Evolutionary conservation across 768 basidiomycete genomes (phyloP), one percentile per base, ranked within the genome.

Genomic region (Gyrodon lividus): DNA sequence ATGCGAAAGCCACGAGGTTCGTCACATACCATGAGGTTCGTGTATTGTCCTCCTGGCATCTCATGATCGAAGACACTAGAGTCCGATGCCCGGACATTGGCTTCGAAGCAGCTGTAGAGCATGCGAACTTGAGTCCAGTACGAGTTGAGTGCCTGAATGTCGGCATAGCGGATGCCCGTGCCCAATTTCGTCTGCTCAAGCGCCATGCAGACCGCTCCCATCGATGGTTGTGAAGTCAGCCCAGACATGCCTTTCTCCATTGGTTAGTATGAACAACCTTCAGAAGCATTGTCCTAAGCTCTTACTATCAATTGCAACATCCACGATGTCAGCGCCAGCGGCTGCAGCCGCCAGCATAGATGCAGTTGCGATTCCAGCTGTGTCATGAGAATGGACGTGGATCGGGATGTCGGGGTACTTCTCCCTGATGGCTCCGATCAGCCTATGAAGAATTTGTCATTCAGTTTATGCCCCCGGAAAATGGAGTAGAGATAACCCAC

Each of bases 301-400:
- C 92, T 67, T 58, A 93, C 94, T 96, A 72, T 99, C 97, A 65
- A 99, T 98, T 37, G 97, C 97, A 48, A 98, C 93, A 62, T 99
- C 97, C 42, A 99, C 86, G 13, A 99, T 85, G 68, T 99, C 97
- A 40, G 97, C 97, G 58, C 97, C 97, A n/a, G 97, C 97, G 9
- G 87, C 86, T 3, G 97, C 97, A 20, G 83, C 84, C 4, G 97
- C 97, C 54, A 99, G 72, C 97, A 98, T 98, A 64, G 89, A 93
- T n/a, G 96, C 92, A 43, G 92, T 78, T 24, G 97, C 91, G 62
- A 99, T 98, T 72, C 97, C 97, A 46, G 97, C 97, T 24, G 97
- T 99, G 72, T 99, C 97, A 71, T 99, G 97, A 12, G 97, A 98
- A 75, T 99, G 97, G 33, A 99, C 96, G 69, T 99, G 97, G 69